Conservation (phyloP, 176 grass and related monocot genomes). For the Thalia dealbata region DNA sequence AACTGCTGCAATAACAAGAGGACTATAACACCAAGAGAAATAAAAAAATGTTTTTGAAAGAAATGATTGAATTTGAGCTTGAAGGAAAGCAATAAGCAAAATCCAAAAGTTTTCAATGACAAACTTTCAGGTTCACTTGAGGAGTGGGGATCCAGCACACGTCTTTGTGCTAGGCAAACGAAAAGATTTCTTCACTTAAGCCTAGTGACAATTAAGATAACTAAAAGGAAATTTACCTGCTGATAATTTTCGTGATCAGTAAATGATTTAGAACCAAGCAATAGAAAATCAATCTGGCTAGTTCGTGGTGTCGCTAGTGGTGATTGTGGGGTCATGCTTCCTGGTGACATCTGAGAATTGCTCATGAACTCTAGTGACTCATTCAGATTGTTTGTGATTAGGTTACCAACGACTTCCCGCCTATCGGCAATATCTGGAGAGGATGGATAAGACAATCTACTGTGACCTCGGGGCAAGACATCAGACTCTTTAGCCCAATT, state of each 20-base stretch:
- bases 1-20: background rate
- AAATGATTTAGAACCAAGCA: constrained; percentile 51
- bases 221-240: constrained; percentile 39
- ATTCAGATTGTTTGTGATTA: constrained; percentile 12
- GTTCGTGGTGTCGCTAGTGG: constrained; percentile 57
- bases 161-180: background rate
- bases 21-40: background rate
- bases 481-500: constrained; percentile 28
- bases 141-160: background rate
- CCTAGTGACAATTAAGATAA: background rate
- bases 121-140: background rate
- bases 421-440: constrained; percentile 32
- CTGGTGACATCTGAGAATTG: constrained; percentile 28
- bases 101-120: background rate
- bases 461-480: constrained; percentile 22
- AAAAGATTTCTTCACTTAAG: background rate
- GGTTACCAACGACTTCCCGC: constrained; percentile 28
- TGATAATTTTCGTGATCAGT: constrained; percentile 79
- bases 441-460: constrained; percentile 24
- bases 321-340: constrained; percentile 52
- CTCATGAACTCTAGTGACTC: constrained; percentile 8
- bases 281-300: constrained; percentile 52
- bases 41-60: background rate
- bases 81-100: background rate
- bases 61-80: background rate